These are phyloP conservation scores for Pouteria glomerata DNA, from an alignment of 148 eudicot genomes.

Conservation along the genomic window DNA sequence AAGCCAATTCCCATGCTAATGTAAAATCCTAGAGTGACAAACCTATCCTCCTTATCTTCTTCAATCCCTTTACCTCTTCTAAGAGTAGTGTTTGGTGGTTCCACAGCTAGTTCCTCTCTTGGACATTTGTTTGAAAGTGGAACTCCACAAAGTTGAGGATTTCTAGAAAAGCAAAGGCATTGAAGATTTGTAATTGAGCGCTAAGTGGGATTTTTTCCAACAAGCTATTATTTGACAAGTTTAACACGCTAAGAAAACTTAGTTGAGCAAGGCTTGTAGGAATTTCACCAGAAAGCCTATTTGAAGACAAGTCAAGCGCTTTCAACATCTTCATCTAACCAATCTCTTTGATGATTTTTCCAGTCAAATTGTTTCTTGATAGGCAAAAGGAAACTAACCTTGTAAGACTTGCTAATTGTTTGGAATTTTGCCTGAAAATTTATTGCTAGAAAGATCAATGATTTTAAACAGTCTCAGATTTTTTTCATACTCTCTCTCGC, in stretches of 20 bases:
- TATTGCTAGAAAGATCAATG: conserved; percentile 27
- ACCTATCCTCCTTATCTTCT: not conserved
- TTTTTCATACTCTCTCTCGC: conserved; percentile 5
- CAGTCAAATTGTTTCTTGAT: conserved; percentile 21
- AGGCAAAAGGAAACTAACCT: conserved; percentile 20
- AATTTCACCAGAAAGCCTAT: conserved; percentile 19
- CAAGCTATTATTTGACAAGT: conserved; percentile 23
- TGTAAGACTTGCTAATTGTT: conserved; percentile 5
- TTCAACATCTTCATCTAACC: conserved; percentile 15
- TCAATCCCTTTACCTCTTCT: not conserved
- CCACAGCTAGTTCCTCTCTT: not conserved
- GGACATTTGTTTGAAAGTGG: conserved; percentile 17
- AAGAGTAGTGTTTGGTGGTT: not conserved
- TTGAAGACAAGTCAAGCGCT: conserved; percentile 19
- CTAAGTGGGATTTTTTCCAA: conserved; percentile 19
- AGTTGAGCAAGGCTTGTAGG: conserved; percentile 14
- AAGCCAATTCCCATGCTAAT: conserved; percentile 9
- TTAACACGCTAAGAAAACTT: conserved; percentile 11
- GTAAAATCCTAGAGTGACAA: no score
- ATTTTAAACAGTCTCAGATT: not conserved
- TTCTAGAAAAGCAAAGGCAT: conserved; percentile 14
- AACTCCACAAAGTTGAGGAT: conserved; percentile 19
- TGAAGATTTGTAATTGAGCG: conserved; percentile 24
- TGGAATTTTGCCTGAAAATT: conserved; percentile 16
- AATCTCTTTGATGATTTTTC: conserved; percentile 13